phyloP scores from a whole-genome alignment of 75 land plant genomes.

The Adiantum capillusveneris region DNA sequence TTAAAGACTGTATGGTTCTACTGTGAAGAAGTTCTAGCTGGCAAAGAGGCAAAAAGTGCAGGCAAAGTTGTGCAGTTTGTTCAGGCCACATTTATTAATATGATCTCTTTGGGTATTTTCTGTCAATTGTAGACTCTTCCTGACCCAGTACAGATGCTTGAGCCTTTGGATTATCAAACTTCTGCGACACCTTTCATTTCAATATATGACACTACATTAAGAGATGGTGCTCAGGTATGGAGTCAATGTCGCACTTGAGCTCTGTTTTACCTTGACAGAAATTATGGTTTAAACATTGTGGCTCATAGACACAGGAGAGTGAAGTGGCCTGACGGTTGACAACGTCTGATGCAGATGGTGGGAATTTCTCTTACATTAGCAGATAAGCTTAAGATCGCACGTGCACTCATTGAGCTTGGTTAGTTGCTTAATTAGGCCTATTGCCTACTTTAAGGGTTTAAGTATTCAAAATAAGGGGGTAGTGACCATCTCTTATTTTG shows the following conservation, averaged over 20 bases:
- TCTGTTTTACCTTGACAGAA: not conserved
- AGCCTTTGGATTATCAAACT: too few relatives aligned
- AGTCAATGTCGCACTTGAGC: too few relatives aligned
- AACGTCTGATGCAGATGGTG: conserved; percentile 11
- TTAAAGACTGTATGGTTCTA: too few relatives aligned
- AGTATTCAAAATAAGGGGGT: not conserved
- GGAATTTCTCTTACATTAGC: conserved; percentile 15
- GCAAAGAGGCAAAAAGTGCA: too few relatives aligned
- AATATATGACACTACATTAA: conserved; percentile 13
- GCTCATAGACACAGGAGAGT: not conserved
- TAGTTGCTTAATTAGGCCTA: not conserved
- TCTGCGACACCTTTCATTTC: not conserved
- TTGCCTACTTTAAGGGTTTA: not conserved
- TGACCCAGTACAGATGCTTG: too few relatives aligned
- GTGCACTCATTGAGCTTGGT: conserved; percentile 13
- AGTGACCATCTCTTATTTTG: too few relatives aligned
- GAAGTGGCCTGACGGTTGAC: too few relatives aligned
- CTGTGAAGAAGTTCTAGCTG: too few relatives aligned
- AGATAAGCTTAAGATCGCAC: conserved; percentile 15
- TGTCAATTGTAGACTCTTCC: too few relatives aligned
- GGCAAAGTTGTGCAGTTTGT: too few relatives aligned
- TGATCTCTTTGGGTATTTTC: too few relatives aligned
- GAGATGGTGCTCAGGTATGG: conserved; percentile 16
- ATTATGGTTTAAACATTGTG: not conserved
- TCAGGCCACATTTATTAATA: too few relatives aligned